phyloP scores from a whole-genome alignment of 1,284 basidiomycete species.

The Kwoniella shivajii region DNA sequence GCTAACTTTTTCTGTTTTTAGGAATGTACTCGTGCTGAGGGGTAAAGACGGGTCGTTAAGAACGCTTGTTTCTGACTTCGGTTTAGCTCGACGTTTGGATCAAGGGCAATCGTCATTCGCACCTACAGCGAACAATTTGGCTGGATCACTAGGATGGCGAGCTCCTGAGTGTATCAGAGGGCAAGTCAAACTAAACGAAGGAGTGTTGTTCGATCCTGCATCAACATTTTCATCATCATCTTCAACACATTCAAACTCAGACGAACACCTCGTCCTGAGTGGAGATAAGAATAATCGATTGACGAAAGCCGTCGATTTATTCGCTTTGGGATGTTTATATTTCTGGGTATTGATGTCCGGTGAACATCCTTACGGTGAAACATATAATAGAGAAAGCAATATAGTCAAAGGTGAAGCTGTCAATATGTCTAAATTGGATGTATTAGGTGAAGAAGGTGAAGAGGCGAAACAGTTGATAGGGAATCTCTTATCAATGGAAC shows the following conservation, averaged over 20 bases:
- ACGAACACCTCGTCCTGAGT: neutral
- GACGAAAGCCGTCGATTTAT: constrained; percentile 92
- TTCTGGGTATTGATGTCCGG: constrained; percentile 88
- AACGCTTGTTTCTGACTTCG: constrained; percentile 95
- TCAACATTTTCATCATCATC: constrained; percentile 56
- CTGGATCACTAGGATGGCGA: constrained; percentile 91
- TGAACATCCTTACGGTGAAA: constrained; percentile 85
- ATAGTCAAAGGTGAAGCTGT: constrained; percentile 76
- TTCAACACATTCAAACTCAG: constrained; percentile 19
- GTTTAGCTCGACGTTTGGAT: constrained; percentile 87
- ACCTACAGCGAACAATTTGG: constrained; percentile 68
- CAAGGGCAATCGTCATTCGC: constrained; percentile 92
- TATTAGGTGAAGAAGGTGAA: constrained; percentile 85
- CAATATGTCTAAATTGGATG: constrained; percentile 67
- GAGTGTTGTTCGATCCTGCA: constrained; percentile 60
- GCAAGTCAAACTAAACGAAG: constrained; percentile 83
- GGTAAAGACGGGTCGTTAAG: constrained; percentile 67
- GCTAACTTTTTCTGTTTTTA: constrained; percentile 10
- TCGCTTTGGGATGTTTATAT: constrained; percentile 88
- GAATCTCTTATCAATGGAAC: constrained; percentile 73
- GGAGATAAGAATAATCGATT: constrained; percentile 60
- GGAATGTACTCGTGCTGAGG: constrained; percentile 86
- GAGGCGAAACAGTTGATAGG: constrained; percentile 79
- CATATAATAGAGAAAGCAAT: constrained; percentile 87
- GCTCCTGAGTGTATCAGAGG: constrained; percentile 90